Conservation (phyloP, 2,329 filamentous ascomycete species). For the Leptographium wingfieldii region DNA sequence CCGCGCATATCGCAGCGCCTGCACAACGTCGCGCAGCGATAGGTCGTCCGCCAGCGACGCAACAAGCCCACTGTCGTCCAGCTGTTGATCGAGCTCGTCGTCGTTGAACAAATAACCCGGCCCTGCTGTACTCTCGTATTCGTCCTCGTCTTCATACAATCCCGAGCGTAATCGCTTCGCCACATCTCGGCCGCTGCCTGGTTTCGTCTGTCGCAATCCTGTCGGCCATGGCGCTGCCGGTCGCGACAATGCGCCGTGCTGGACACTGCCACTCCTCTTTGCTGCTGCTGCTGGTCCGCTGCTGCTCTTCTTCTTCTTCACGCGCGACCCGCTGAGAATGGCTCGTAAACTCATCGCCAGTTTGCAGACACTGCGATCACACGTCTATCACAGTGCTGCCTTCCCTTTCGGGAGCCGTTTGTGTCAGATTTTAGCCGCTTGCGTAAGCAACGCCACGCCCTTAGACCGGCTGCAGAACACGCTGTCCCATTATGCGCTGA, state of each 20-base stretch:
- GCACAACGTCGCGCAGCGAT: constrained; percentile 46
- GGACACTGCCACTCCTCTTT: neutral
- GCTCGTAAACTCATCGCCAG: constrained; percentile 13
- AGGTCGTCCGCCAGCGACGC: constrained; percentile 41
- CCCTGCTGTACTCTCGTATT: constrained; percentile 21
- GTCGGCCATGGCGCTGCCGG: constrained; percentile 11
- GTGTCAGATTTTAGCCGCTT: neutral
- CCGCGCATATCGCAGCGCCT: constrained; percentile 51
- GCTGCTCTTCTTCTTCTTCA: constrained; percentile 9
- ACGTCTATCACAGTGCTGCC: neutral
- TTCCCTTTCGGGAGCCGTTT: neutral
- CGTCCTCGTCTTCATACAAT: constrained; percentile 24
- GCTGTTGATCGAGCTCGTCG: constrained; percentile 12
- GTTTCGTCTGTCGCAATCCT: constrained; percentile 11
- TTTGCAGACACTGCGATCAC: neutral
- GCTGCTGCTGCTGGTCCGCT: neutral
- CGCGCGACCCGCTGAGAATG: constrained; percentile 13
- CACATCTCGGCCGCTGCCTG: neutral
- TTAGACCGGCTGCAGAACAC: neutral
- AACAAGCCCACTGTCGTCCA: constrained; percentile 49
- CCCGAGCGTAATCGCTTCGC: constrained; percentile 15
- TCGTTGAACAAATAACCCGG: neutral
- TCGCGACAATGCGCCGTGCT: constrained; percentile 4
- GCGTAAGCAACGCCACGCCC: neutral
- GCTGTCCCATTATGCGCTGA: neutral